phyloP scores from a whole-genome alignment of 2,329 filamentous ascomycete genomes.

The Exserohilum rostratum region DNA sequence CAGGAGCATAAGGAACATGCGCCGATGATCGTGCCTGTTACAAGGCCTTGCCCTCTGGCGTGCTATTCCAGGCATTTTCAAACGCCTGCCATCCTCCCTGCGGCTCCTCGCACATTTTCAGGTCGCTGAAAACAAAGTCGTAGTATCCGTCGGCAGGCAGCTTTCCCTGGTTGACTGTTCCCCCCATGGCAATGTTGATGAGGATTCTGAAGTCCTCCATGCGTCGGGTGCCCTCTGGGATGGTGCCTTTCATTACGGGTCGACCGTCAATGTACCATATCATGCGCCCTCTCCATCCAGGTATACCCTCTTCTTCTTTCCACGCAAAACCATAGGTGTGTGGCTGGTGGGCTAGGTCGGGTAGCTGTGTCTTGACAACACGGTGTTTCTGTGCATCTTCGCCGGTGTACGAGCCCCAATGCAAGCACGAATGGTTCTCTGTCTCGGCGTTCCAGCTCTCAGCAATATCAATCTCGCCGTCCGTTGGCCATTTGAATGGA shows the following conservation, averaged over 20 bases:
- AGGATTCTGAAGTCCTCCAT: conserved; percentile 64
- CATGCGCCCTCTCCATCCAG: conserved; percentile 55
- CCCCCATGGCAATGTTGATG: conserved; percentile 68
- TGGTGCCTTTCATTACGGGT: conserved; percentile 62
- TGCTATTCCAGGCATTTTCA: conserved; percentile 56
- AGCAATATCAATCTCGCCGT: conserved; percentile 66
- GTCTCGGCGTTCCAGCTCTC: conserved; percentile 66
- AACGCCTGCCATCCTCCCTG: conserved; percentile 63
- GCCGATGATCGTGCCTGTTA: conserved; percentile 7
- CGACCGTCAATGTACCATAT: conserved; percentile 66
- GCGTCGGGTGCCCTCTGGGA: conserved; percentile 60
- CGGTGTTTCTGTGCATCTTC: conserved; percentile 64
- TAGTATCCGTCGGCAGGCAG: conserved; percentile 61
- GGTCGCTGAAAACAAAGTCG: conserved; percentile 61
- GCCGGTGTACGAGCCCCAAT: conserved; percentile 63
- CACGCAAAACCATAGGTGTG: conserved; percentile 64
- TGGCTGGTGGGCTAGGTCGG: conserved; percentile 54
- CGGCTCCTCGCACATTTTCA: conserved; percentile 61
- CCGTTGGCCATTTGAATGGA: conserved; percentile 64
- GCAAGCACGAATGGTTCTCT: conserved; percentile 63
- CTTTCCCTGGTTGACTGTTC: conserved; percentile 62
- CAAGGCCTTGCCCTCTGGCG: conserved; percentile 42
- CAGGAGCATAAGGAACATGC: neutral
- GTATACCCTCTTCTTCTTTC: conserved; percentile 55
- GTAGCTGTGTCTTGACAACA: conserved; percentile 59